Evolutionary conservation across 1,284 basidiomycete genomes (phyloP).

Genomic region (Bjerkandera adusta): DNA sequence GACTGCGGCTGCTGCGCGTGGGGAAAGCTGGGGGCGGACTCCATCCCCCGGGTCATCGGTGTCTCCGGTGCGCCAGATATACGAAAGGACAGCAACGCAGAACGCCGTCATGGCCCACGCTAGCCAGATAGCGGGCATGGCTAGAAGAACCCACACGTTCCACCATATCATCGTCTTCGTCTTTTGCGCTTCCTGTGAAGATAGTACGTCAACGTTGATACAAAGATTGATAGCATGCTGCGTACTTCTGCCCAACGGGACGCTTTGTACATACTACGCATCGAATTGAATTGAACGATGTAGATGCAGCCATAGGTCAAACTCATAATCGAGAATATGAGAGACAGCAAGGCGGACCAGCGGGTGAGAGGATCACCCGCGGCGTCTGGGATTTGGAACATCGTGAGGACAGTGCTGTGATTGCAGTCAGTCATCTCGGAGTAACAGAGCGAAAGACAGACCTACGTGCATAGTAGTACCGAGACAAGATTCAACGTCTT

Average conservation of each 20-base stretch:
- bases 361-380: slow-evolving; percentile 63
- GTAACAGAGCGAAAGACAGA: slow-evolving; percentile 15
- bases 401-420: slow-evolving; percentile 65
- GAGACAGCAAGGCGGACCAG: slow-evolving; percentile 62
- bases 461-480: slow-evolving; percentile 67
- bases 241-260: slow-evolving; percentile 73
- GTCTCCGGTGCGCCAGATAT: slow-evolving; percentile 70
- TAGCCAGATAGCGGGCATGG: slow-evolving; percentile 73
- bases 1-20: slow-evolving; percentile 42
- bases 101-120: slow-evolving; percentile 77
- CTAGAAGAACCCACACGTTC: slow-evolving; percentile 80
- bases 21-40: slow-evolving; percentile 29
- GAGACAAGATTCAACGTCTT: slow-evolving; percentile 77
- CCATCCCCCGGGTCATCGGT: slow-evolving; percentile 37
- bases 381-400: slow-evolving; percentile 66
- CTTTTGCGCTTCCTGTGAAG: slow-evolving; percentile 61
- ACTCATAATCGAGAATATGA: slow-evolving; percentile 71
- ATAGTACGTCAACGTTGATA: slow-evolving; percentile 5
- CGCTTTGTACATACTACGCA: slow-evolving; percentile 76
- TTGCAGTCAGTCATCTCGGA: background rate
- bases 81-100: slow-evolving; percentile 63
- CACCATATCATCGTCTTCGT: slow-evolving; percentile 65
- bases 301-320: slow-evolving; percentile 75
- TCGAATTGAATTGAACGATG: slow-evolving; percentile 74
- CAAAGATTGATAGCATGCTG: background rate